A percentile compares a stretch with the other conserved stretches of the same genome.
phyloP scores from a whole-genome alignment of 2,329 filamentous ascomycete species.

The Clarireedia sp. region DNA sequence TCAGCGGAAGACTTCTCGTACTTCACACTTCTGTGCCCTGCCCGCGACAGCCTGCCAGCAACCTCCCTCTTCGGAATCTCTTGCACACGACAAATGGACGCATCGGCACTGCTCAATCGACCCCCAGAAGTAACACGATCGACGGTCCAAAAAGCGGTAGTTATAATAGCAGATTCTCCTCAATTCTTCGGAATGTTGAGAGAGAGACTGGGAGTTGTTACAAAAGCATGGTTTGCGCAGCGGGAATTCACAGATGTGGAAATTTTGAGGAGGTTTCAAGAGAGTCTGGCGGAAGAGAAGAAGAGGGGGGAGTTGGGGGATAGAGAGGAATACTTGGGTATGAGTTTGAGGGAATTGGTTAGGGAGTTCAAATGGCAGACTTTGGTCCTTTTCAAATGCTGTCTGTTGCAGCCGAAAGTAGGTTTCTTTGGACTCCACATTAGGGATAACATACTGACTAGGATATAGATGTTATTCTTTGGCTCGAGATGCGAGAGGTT shows the following conservation, averaged over 20 bases:
- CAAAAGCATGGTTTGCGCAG: constrained; percentile 93
- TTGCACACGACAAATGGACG: constrained; percentile 85
- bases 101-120: constrained; percentile 66
- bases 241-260: constrained; percentile 85
- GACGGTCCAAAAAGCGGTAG: constrained; percentile 95
- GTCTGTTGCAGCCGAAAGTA: constrained; percentile 90
- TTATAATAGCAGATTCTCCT: constrained; percentile 86
- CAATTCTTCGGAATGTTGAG: constrained; percentile 85
- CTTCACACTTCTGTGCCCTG: constrained; percentile 76
- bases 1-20: constrained; percentile 96
- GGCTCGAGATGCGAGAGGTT: constrained; percentile 90
- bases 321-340: constrained; percentile 79
- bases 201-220: constrained; percentile 83
- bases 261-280: constrained; percentile 84
- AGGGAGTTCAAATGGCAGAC: constrained; percentile 95
- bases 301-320: constrained; percentile 58
- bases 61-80: constrained; percentile 93
- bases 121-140: constrained; percentile 90
- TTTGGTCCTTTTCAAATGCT: constrained; percentile 86
- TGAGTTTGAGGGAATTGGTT: constrained; percentile 82
- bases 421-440: neutral
- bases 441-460: constrained; percentile 4
- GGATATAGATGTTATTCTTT: constrained; percentile 89
- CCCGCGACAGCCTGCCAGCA: constrained; percentile 44
- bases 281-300: constrained; percentile 68